Conservation (phyloP, 306 rosid genomes). For the Glycine tomentella region DNA sequence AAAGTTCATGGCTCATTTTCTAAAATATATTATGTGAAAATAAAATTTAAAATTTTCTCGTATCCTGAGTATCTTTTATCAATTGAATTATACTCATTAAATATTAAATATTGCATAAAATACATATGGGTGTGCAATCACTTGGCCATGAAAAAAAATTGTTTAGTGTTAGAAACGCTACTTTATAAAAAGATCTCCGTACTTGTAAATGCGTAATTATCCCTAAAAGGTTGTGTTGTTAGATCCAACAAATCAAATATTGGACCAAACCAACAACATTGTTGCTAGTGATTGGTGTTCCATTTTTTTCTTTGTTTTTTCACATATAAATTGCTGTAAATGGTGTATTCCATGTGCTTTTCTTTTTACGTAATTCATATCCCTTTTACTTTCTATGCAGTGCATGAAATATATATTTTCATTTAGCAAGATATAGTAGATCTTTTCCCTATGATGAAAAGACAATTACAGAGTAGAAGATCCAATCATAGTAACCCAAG, state of each 20-base stretch:
- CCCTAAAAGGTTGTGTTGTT: too few relatives aligned
- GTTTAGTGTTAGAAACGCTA: too few relatives aligned
- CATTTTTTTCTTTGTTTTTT: not conserved
- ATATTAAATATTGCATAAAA: not conserved
- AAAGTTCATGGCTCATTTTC: too few relatives aligned
- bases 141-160: not conserved
- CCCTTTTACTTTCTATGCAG: not conserved
- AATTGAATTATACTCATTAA: not conserved
- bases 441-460: slow-evolving; percentile 4
- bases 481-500: not conserved
- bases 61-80: too few relatives aligned
- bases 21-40: too few relatives aligned
- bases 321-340: not conserved
- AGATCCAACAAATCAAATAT: not conserved
- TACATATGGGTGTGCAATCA: not conserved
- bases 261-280: not conserved
- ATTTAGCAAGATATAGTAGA: not conserved
- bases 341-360: not conserved
- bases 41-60: too few relatives aligned
- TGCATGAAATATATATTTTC: not conserved
- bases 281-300: not conserved
- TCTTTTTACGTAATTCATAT: not conserved
- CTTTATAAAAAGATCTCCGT: too few relatives aligned
- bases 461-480: not conserved
- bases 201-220: too few relatives aligned